Conservation (phyloP, 129 eudicot species). For the Flaveria linearis region DNA sequence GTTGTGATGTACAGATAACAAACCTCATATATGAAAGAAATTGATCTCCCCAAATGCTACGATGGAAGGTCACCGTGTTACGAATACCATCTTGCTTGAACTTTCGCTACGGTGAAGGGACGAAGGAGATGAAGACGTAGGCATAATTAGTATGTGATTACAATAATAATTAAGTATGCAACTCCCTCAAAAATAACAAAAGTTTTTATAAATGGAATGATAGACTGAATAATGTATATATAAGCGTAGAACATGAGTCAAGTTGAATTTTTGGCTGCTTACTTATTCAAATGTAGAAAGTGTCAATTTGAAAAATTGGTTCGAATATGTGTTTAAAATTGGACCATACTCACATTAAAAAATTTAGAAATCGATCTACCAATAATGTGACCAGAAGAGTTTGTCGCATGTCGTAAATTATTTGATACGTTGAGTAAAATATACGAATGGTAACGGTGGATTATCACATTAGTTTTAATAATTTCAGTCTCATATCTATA, state of each 20-base stretch:
- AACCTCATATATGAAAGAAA: slow-evolving; percentile 37
- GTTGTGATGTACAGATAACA: neutral
- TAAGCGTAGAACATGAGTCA: neutral
- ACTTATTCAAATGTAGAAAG: neutral
- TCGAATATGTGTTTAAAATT: no score
- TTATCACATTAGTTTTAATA: no score
- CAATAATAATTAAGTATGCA: no score
- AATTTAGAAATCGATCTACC: no score
- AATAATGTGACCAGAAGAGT: no score
- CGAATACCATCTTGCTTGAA: slow-evolving; percentile 25
- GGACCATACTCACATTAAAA: no score
- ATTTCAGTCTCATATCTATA: no score
- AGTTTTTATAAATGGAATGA: neutral
- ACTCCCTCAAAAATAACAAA: neutral
- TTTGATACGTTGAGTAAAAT: no score
- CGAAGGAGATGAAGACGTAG: neutral
- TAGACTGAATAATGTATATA: neutral
- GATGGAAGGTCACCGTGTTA: slow-evolving; percentile 42
- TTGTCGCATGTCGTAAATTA: no score
- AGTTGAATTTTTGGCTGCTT: neutral
- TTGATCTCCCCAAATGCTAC: slow-evolving; percentile 55
- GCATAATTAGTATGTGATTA: neutral
- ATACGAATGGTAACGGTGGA: no score
- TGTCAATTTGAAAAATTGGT: neutral
- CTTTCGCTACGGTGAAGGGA: slow-evolving; percentile 6